A percentile compares a stretch with the other conserved stretches of the same genome.
Conservation (phyloP, 2,329 filamentous ascomycete species). For the Penicillium frequentans region DNA sequence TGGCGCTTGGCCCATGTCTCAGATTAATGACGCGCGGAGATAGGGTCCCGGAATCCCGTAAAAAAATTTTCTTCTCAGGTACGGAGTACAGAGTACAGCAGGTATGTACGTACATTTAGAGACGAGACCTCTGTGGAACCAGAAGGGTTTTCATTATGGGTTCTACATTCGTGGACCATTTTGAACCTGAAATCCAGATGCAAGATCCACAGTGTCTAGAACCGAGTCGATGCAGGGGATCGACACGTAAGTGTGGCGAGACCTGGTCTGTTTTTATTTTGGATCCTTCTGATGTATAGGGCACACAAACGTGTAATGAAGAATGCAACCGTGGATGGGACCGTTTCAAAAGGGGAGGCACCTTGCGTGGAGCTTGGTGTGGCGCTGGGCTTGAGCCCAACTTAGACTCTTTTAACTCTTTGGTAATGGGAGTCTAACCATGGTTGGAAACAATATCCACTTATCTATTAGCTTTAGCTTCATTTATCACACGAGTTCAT, state of each 20-base stretch:
- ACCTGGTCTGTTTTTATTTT: not conserved
- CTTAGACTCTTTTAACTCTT: not conserved
- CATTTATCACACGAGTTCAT: not conserved
- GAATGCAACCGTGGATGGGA: not conserved
- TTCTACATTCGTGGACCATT: not conserved
- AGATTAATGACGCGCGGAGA: constrained; percentile 13
- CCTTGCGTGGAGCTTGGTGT: not conserved
- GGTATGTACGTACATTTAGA: too few species aligned
- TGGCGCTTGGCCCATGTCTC: constrained; percentile 20
- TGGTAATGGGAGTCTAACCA: not conserved
- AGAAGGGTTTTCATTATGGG: not conserved
- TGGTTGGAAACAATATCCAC: not conserved
- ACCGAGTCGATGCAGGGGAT: not conserved
- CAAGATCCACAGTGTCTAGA: not conserved
- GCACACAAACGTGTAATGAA: not conserved
- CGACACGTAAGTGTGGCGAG: not conserved
- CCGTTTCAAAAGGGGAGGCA: not conserved
- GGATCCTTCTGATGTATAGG: not conserved
- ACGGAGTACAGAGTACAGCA: too few species aligned
- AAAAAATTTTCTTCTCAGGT: too few species aligned
- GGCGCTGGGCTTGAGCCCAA: not conserved
- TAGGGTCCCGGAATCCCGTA: not conserved
- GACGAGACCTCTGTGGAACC: not conserved
- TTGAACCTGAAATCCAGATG: not conserved
- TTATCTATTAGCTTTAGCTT: not conserved